Evolutionary conservation across 176 grass and related monocot species (phyloP), one percentile per base, ranked within the genome.

Genomic region (Triticum dicoccoides): DNA sequence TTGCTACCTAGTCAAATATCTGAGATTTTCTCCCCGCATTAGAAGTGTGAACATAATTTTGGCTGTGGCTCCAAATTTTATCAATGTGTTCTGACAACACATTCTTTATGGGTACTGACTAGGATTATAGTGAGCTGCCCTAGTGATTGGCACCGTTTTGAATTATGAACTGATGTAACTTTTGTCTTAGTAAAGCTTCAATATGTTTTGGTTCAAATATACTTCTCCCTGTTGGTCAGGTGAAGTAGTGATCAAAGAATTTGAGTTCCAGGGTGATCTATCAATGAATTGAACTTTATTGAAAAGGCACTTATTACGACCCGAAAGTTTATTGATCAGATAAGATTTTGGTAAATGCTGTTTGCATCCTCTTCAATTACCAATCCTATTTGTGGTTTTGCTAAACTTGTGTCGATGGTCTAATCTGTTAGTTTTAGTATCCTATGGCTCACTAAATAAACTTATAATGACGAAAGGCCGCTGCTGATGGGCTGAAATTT

Each of bases 181-280:
- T 54, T 59, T 79, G 8, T 63, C 10, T 71, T 84, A 45, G n/a
- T 84, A 23, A 80, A 65, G 56, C 52, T 75, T 88, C 5, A 35
- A 20, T 20, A 58, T 85, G 67, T 66, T 64, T 70, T 80, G 61
- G 32, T 65, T 67, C 4, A 38, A 6, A 14, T 61, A 69, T 64
- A 23, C 66, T 30, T 34, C 1, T 42, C 18, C 52, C 66, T 61
- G 15, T 34, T 35, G 25, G 29, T 30, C 9, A 11, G 11, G 17
- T 5, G 61, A 8, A 1, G 7, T 42, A n/a, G 12, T 11, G 42
- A 77, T 77, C 4, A 25, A 66, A 78, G 14, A 37, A 21, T 69
- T 27, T 27, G 77, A 80, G 21, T n/a, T 81, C 9, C 11, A 54
- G 69, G 8, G 9, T 27, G 54, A 39, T 54, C 41, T 25, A 5